Evolutionary conservation across 768 basidiomycete genomes (phyloP), one percentile per base, ranked within the genome.

Genomic region (Tephrocybe sp.): DNA sequence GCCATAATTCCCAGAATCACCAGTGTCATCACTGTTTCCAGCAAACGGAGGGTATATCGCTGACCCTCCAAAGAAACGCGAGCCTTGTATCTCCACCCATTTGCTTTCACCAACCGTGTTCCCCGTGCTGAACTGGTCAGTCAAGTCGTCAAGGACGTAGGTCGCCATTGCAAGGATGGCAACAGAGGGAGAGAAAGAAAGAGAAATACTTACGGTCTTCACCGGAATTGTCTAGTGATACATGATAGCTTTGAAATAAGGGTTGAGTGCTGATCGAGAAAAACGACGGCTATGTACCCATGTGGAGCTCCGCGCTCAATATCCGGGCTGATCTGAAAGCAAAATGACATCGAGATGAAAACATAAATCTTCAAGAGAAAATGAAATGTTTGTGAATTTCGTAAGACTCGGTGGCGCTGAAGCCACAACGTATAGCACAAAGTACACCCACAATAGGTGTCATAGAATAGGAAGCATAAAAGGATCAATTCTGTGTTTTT

Each of bases 1-100:
- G 15, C 48, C 32, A 14, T 50, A 43, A 43, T 50, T 36, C 23
- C 48, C 40, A 41, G 21, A 34, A 32, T 36, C 41, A 15, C 30
- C 17, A 45, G 36, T 26, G 14, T 17, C 26, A 14, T 30, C 21
- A 21, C 10, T 20, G 17, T 45, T 39, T 12, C 20, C 17, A 7
- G 48, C 23, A 42, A 50, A 50, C 8, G 32, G 15, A 12, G 32
- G 15, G 15, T 43, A 43, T 2, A 17, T 50, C 4, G 49, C 18
- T 23, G 23, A 42, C 3, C 24, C 41, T 6, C 33, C 40, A 17
- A 17, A 50, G 21, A 45, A 45, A 4, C 17, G 45, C 3, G 4
- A 1, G 14, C 45, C 32, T 21, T 14, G 17, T 5, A 45, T 36
- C 5, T 26, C 3, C 12, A 18, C 17, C 45, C 45, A 45, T 25